Conservation (phyloP, 2,329 filamentous ascomycete genomes). For the Fusarium anthophilum region DNA sequence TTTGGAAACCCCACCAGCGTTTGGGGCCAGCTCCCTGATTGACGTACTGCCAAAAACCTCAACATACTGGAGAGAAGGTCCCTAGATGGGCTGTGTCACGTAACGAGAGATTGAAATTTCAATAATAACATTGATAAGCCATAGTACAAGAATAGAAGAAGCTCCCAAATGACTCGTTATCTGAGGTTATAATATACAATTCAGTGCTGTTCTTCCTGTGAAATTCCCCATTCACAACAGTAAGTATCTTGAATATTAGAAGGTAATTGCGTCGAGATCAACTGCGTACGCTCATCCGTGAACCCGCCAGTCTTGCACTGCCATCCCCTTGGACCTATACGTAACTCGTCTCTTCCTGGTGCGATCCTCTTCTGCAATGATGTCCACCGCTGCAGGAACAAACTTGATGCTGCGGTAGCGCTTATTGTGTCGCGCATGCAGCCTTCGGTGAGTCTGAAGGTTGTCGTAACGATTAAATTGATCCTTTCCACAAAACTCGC, state of each 20-base stretch:
- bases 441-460: conserved; percentile 53
- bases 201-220: background rate
- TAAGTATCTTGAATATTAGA: background rate
- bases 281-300: background rate
- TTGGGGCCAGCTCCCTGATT: too few species aligned
- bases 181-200: background rate
- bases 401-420: conserved; percentile 51
- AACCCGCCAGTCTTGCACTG: background rate
- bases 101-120: background rate
- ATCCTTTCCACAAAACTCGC: conserved; percentile 54
- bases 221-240: too few species aligned
- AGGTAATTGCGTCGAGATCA: background rate
- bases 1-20: background rate
- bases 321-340: conserved; percentile 40
- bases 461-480: conserved; percentile 54
- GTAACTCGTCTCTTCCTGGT: conserved; percentile 49
- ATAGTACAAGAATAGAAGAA: background rate
- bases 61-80: too few species aligned
- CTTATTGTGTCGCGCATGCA: conserved; percentile 50
- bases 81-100: background rate
- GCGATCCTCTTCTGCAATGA: conserved; percentile 51
- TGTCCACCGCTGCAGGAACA: conserved; percentile 49
- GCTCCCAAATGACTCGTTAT: background rate
- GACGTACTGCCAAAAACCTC: too few species aligned
- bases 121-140: too few species aligned